These are phyloP conservation scores for Neostapfia colusana DNA, from an alignment of 176 grass and related monocot genomes.

Conservation along the genomic window DNA sequence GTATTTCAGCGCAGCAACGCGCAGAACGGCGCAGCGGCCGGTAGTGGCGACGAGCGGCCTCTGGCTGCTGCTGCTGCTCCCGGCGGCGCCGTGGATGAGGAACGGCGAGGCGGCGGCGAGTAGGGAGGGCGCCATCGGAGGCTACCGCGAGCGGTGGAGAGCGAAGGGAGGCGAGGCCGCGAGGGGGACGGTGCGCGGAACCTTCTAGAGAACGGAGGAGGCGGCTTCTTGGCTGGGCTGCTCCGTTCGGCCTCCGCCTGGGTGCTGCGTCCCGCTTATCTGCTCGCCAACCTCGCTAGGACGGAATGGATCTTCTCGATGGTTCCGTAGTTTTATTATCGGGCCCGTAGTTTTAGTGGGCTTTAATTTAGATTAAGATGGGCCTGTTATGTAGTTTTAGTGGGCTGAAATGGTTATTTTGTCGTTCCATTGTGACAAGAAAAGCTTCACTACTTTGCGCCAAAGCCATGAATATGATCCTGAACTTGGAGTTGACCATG, in stretches of 20 bases:
- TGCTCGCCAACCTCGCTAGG: neutral
- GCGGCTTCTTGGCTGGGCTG: neutral
- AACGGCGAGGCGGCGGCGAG: conserved; percentile 48
- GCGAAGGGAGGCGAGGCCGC: neutral
- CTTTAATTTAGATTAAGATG: neutral
- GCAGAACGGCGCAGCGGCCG: conserved; percentile 29
- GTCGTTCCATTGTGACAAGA: too few species aligned
- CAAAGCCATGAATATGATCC: too few species aligned
- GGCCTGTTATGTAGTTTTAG: neutral
- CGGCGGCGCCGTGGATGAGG: conserved; percentile 37
- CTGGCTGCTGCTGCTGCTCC: conserved; percentile 3
- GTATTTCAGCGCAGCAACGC: conserved; percentile 60
- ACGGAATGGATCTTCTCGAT: conserved; percentile 31
- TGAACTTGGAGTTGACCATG: too few species aligned
- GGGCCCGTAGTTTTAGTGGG: neutral
- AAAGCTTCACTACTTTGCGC: too few species aligned
- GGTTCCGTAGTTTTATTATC: neutral
- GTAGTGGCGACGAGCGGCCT: conserved; percentile 22
- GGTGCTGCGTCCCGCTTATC: neutral
- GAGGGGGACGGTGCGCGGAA: conserved; percentile 9
- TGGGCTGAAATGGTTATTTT: too few species aligned
- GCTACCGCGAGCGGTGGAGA: neutral
- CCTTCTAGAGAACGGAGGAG: conserved; percentile 21
- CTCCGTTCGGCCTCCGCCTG: neutral
- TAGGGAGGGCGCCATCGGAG: conserved; percentile 53